These are phyloP conservation scores for Polygonum maritimum DNA, from an alignment of 148 eudicot genomes.

Conservation along the genomic window DNA sequence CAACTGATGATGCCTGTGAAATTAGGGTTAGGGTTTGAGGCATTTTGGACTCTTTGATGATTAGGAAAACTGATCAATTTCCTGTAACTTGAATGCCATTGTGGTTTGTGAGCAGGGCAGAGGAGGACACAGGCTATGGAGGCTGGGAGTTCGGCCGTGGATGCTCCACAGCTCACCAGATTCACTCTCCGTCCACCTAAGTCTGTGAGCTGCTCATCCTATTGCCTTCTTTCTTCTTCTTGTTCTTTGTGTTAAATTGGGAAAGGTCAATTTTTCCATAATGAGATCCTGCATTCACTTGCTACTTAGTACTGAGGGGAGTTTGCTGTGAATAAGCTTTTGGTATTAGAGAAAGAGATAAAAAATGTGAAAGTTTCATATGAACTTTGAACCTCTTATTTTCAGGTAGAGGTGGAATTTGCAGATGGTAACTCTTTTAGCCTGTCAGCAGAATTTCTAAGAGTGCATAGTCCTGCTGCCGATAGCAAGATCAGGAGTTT, in stretches of 20 bases:
- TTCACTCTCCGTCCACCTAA: slow-evolving; percentile 61
- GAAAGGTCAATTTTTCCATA: too few species aligned
- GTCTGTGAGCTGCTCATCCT: slow-evolving; percentile 31
- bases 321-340: not conserved
- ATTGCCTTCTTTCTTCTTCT: not conserved
- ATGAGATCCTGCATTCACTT: too few species aligned
- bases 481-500: slow-evolving; percentile 80
- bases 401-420: slow-evolving; percentile 78
- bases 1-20: not conserved
- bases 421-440: slow-evolving; percentile 42
- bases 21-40: slow-evolving; percentile 5
- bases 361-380: too few species aligned
- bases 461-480: slow-evolving; percentile 88
- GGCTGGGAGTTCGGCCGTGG: slow-evolving; percentile 24
- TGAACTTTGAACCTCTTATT: not conserved
- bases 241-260: too few species aligned
- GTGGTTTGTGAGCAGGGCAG: slow-evolving; percentile 44
- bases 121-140: slow-evolving; percentile 11
- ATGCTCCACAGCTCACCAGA: slow-evolving; percentile 52
- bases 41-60: not conserved
- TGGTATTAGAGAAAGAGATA: not conserved
- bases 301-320: too few species aligned
- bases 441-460: slow-evolving; percentile 69
- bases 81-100: not conserved
- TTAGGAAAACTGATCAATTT: not conserved